Percentiles rank a stretch among this genome's conserved stretches.
These are phyloP conservation scores for Podaxis sp. DNA, from an alignment of 768 basidiomycete genomes.

Conservation along the genomic window DNA sequence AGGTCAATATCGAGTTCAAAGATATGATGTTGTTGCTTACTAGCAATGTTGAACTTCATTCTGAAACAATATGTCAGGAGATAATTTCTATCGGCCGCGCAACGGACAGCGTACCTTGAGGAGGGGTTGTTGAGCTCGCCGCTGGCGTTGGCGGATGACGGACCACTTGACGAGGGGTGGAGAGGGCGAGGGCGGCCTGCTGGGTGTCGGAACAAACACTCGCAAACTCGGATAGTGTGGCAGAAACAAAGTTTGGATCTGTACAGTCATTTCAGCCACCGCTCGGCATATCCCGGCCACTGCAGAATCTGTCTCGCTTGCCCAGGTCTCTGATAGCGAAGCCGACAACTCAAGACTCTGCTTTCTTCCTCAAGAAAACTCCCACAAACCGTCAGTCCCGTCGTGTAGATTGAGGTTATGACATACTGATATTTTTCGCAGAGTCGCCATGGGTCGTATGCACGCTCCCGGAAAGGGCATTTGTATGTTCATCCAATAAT, in stretches of 20 bases:
- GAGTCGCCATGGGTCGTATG: conserved; percentile 89
- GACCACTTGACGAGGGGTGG: conserved; percentile 35
- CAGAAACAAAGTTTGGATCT: conserved; percentile 59
- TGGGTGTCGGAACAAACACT: conserved; percentile 33
- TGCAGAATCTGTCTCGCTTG: not conserved
- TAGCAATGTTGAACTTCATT: conserved; percentile 99
- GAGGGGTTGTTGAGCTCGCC: conserved; percentile 37
- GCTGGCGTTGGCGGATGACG: conserved; percentile 42
- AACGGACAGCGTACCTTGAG: conserved; percentile 29
- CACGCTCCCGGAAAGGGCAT: conserved; percentile 99
- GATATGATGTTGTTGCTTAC: conserved; percentile 45
- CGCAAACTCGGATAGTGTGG: conserved; percentile 20
- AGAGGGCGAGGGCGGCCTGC: conserved; percentile 24
- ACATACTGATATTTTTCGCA: conserved; percentile 23
- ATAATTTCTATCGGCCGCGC: not conserved
- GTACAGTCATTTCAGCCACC: conserved; percentile 55
- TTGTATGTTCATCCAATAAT: conserved; percentile 55
- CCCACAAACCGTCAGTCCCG: conserved; percentile 25
- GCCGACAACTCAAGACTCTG: conserved; percentile 25
- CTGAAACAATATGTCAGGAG: conserved; percentile 32
- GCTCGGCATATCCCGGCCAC: conserved; percentile 33
- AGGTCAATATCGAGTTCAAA: conserved; percentile 16
- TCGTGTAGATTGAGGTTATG: conserved; percentile 2
- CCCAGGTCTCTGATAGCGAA: not conserved
- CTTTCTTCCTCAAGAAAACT: conserved; percentile 49